Base-by-base conservation (phyloP, 768 basidiomycete genomes). In the Thelephora aurantiotincta region DNA sequence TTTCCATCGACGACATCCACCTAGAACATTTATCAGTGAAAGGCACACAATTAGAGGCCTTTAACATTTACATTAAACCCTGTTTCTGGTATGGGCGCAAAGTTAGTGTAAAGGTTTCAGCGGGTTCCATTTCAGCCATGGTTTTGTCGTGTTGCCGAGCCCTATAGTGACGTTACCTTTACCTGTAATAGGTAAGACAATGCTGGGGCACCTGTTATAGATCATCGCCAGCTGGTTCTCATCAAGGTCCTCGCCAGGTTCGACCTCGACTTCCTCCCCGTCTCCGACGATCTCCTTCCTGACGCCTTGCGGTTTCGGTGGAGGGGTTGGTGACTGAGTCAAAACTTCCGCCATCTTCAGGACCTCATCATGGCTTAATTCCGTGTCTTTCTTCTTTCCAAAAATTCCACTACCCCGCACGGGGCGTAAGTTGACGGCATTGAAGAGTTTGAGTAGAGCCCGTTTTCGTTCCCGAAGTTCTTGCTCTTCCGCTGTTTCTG, bases 61-160 rank as follows among this genome's bases (percentile, higher is more conserved):
- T 46, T 23, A 45, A 6, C 13, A 62, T 78, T 43, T 46, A 87
- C 81, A 68, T 68, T 42, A 97, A 66, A 0, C 92, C 94, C 63
- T 98, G 94, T 58, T 91, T 94, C 58, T 97, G 94, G 63, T 98
- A 97, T 34, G 78, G 79, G 42, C 89, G 75, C 22, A 94, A 64
- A 2, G 70, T 78, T 33, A 93, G 65, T 0, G 74, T 71, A 60
- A 97, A 97, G 0, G 83, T 76, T 1, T 76, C 68, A 0, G 79
- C 68, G 5, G 92, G 87, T 30, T 92, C 80, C 79, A 88, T 90
- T 60, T 81, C 83, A 16, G 69, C 73, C 69, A 98, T 74, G 12
- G 66, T 65, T 20, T 65, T 73, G 58, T 96, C 93, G 50, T 89
- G 74, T 55, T 72, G 73, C 59, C 92, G 90, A 1, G 93, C 93